phyloP scores from a whole-genome alignment of 208 protist genomes.

The Leishmania turanica region DNA sequence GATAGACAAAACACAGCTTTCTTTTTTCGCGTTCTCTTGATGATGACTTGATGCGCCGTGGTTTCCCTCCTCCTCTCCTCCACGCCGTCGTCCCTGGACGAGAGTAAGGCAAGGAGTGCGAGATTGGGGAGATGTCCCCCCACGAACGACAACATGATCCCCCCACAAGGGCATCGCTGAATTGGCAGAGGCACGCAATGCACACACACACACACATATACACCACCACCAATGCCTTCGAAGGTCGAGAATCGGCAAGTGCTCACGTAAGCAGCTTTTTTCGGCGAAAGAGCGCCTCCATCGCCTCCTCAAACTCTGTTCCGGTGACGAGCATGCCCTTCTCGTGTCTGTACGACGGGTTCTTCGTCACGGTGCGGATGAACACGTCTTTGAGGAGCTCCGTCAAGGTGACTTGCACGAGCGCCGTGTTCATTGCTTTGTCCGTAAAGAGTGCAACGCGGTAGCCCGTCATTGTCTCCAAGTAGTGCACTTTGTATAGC shows the following conservation, averaged over 20 bases:
- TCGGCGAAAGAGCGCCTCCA: conserved; percentile 58
- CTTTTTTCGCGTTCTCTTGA: not conserved
- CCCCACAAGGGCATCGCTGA: not conserved
- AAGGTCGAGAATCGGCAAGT: not conserved
- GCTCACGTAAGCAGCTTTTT: conserved; percentile 37
- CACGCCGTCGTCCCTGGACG: not conserved
- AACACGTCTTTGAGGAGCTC: conserved; percentile 75
- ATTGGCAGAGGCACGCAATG: not conserved
- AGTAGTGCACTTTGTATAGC: conserved; percentile 90
- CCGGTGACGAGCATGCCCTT: conserved; percentile 60
- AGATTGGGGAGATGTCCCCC: not conserved
- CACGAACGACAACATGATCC: not conserved
- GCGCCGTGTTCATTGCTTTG: conserved; percentile 51
- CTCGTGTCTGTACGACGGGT: conserved; percentile 73
- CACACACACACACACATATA: not conserved
- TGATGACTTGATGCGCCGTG: not conserved
- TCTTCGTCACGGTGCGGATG: conserved; percentile 55
- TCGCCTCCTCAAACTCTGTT: conserved; percentile 57
- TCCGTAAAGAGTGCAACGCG: conserved; percentile 77
- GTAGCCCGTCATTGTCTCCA: conserved; percentile 87
- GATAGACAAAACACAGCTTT: not conserved
- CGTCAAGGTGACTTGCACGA: conserved; percentile 47
- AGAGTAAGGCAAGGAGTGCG: not conserved
- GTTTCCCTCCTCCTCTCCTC: not conserved
- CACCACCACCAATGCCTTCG: not conserved